Evolutionary conservation across 2,329 filamentous ascomycete species (phyloP).

Genomic region (Talaromyces piceae): DNA sequence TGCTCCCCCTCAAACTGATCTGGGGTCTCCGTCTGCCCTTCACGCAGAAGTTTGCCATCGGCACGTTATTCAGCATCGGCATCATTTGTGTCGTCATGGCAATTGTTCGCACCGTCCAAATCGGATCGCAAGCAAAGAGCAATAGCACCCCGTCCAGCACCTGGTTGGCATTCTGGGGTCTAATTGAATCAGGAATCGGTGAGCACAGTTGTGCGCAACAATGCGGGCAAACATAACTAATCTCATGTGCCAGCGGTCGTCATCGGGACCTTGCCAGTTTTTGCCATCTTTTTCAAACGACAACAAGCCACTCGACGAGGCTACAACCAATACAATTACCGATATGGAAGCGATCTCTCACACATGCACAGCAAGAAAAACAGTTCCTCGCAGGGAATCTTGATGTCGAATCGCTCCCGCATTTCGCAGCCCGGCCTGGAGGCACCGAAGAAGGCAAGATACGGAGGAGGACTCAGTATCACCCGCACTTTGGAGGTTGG

Average conservation of each 20-base stretch:
- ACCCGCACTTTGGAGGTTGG: conserved; percentile 10
- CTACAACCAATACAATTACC: neutral
- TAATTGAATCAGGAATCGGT: conserved; percentile 31
- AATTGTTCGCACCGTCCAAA: conserved; percentile 24
- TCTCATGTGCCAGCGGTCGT: conserved; percentile 16
- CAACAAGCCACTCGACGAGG: conserved; percentile 6
- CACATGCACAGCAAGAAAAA: neutral
- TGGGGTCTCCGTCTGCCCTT: conserved; percentile 30
- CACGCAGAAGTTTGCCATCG: conserved; percentile 26
- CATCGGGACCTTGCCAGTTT: conserved; percentile 16
- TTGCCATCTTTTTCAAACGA: conserved; percentile 11
- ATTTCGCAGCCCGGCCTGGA: neutral
- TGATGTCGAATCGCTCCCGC: conserved; percentile 1
- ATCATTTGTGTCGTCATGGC: conserved; percentile 21
- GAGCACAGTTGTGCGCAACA: no score
- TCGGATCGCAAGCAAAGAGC: conserved; percentile 21
- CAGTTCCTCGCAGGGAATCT: neutral
- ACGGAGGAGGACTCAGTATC: conserved; percentile 5
- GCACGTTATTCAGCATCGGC: conserved; percentile 20
- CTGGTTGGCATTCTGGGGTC: conserved; percentile 32
- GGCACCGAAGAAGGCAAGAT: neutral
- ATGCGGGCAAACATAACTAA: no score
- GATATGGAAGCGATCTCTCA: neutral
- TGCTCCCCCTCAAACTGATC: conserved; percentile 29
- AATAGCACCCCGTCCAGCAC: conserved; percentile 23